phyloP scores from a whole-genome alignment of 345 rosid species.

The Aquilaria sinensis region DNA sequence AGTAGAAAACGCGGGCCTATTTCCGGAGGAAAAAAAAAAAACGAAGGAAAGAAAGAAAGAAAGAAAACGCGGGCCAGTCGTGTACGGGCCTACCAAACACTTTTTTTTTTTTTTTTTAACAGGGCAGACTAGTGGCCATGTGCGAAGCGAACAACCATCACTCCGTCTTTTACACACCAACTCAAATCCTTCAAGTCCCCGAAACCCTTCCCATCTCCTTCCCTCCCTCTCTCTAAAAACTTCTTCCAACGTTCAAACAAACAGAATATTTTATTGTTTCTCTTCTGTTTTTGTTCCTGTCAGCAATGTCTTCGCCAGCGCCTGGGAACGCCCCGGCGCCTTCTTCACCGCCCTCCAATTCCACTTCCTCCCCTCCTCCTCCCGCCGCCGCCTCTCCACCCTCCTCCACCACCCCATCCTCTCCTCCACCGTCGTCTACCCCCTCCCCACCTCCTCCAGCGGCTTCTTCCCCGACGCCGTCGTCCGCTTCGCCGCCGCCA shows the following conservation, averaged over 20 bases:
- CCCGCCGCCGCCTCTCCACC: constrained; percentile 36
- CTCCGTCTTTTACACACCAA: background rate
- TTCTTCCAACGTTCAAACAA: background rate
- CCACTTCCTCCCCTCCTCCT: constrained; percentile 26
- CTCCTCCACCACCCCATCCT: constrained; percentile 33
- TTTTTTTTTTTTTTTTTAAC: background rate
- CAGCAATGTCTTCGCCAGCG: constrained; percentile 43
- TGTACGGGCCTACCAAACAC: constrained; percentile 31
- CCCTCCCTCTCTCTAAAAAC: background rate
- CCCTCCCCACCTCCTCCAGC: constrained; percentile 28
- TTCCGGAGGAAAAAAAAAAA: background rate
- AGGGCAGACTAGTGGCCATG: background rate
- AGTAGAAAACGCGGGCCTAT: constrained; percentile 31
- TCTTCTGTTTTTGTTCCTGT: background rate
- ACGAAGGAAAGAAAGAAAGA: background rate
- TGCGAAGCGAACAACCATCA: background rate
- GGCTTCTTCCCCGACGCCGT: constrained; percentile 23
- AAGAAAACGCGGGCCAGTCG: constrained; percentile 41
- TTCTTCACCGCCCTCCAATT: constrained; percentile 27
- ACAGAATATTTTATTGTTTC: background rate
- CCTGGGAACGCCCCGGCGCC: constrained; percentile 31
- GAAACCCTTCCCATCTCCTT: background rate
- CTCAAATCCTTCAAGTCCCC: background rate
- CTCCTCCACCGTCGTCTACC: constrained; percentile 29
- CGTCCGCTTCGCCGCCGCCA: constrained; percentile 22